Conservation (phyloP, 164 flowering plant species). For the Malania oleifera region DNA sequence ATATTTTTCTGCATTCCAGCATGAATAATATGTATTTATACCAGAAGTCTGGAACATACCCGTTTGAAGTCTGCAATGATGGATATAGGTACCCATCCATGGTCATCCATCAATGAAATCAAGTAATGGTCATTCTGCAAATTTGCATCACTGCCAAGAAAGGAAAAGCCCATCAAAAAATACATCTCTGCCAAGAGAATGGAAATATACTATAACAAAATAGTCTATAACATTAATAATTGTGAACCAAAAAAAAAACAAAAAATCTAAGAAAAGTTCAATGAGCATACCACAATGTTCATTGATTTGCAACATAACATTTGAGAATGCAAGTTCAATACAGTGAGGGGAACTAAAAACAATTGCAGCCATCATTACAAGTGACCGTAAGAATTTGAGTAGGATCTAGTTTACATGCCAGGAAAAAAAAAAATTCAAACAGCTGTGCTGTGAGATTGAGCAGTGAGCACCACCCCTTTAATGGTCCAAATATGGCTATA, state of each 20-base stretch:
- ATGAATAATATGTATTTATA: background rate
- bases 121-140: slow-evolving; percentile 64
- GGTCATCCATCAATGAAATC: slow-evolving; percentile 69
- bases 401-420: background rate
- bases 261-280: background rate
- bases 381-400: background rate
- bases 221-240: too few relatives aligned
- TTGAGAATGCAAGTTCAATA: background rate
- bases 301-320: background rate
- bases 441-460: background rate
- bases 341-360: background rate
- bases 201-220: too few relatives aligned
- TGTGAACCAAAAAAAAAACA: too few relatives aligned
- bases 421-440: background rate
- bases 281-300: too few relatives aligned
- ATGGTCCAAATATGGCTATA: too few relatives aligned
- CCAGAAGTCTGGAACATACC: slow-evolving; percentile 50
- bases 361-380: background rate
- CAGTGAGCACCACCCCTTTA: too few relatives aligned
- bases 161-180: background rate
- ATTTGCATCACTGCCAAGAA: slow-evolving; percentile 79
- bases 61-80: slow-evolving; percentile 75
- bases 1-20: background rate
- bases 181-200: background rate
- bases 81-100: slow-evolving; percentile 86